phyloP scores from a whole-genome alignment of 2,329 filamentous ascomycete genomes.

The Fusarium haematococcum region DNA sequence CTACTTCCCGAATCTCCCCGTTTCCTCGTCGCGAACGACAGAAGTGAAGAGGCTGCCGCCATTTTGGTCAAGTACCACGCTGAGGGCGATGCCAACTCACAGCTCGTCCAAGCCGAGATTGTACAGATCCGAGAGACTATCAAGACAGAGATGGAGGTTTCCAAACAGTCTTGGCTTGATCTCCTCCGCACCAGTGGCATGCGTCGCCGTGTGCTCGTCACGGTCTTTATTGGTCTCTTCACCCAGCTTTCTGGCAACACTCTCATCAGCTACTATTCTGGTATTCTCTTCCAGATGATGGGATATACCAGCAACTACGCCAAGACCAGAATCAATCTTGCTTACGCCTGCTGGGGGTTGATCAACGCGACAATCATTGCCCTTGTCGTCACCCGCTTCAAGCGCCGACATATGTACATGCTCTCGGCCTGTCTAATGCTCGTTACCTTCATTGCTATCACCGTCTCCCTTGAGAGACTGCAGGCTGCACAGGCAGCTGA shows the following conservation, averaged over 20 bases:
- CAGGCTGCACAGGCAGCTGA: conserved; percentile 46
- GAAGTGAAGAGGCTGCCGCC: conserved; percentile 47
- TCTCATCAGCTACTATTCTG: conserved; percentile 47
- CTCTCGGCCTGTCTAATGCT: conserved; percentile 61
- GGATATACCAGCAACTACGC: conserved; percentile 54
- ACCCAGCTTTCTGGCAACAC: conserved; percentile 65
- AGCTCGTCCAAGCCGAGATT: conserved; percentile 69
- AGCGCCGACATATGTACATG: conserved; percentile 63
- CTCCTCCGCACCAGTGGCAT: conserved; percentile 63
- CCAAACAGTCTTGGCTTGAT: conserved; percentile 62
- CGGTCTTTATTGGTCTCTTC: conserved; percentile 63
- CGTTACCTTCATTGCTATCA: conserved; percentile 66
- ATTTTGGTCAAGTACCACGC: conserved; percentile 60
- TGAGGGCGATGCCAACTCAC: conserved; percentile 62
- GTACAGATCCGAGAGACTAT: conserved; percentile 70
- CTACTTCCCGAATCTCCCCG: conserved; percentile 49
- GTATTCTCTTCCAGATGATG: conserved; percentile 56
- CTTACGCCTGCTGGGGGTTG: conserved; percentile 59
- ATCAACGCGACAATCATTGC: conserved; percentile 56
- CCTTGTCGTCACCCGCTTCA: conserved; percentile 59
- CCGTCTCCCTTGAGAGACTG: conserved; percentile 58
- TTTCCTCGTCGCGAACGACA: conserved; percentile 49
- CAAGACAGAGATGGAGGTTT: conserved; percentile 64
- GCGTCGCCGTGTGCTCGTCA: conserved; percentile 61
- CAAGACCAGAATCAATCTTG: conserved; percentile 61